Conservation (phyloP, 148 eudicot genomes). For the Fagopyrum esculentum region DNA sequence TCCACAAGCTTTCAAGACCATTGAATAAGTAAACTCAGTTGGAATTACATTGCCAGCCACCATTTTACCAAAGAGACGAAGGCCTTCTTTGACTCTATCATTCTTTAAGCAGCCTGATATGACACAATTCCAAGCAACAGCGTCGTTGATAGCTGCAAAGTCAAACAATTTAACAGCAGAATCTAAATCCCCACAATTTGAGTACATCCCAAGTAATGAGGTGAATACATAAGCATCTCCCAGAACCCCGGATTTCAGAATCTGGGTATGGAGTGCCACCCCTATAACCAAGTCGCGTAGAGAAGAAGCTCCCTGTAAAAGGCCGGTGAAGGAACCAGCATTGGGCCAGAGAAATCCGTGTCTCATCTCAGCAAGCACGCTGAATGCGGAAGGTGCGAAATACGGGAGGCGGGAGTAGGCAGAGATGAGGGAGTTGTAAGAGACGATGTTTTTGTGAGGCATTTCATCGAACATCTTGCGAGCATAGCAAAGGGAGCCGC, state of each 20-base stretch:
- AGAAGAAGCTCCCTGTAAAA: slow-evolving; percentile 46
- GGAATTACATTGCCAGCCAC: slow-evolving; percentile 31
- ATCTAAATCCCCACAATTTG: slow-evolving; percentile 44
- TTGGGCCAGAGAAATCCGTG: slow-evolving; percentile 41
- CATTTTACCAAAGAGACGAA: slow-evolving; percentile 48
- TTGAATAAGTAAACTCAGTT: slow-evolving; percentile 64
- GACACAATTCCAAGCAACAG: slow-evolving; percentile 61
- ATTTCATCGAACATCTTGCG: slow-evolving; percentile 71
- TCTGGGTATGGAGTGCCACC: slow-evolving; percentile 36
- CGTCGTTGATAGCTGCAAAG: slow-evolving; percentile 36
- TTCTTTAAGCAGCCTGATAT: slow-evolving; percentile 59
- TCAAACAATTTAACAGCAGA: slow-evolving; percentile 42
- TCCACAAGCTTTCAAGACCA: slow-evolving; percentile 64
- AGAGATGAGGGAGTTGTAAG: slow-evolving; percentile 57
- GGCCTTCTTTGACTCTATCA: slow-evolving; percentile 30
- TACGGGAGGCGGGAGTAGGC: slow-evolving; percentile 52
- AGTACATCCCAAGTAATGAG: slow-evolving; percentile 57
- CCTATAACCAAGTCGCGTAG: slow-evolving; percentile 36
- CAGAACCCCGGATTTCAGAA: slow-evolving; percentile 44
- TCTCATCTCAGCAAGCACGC: slow-evolving; percentile 37
- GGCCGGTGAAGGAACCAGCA: slow-evolving; percentile 54
- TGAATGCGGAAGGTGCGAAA: slow-evolving; percentile 22
- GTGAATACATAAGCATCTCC: slow-evolving; percentile 51
- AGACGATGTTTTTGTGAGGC: slow-evolving; percentile 59
- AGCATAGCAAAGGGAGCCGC: slow-evolving; percentile 43